Conservation (phyloP, 306 rosid genomes). For the Lathyrus oleraceus region DNA sequence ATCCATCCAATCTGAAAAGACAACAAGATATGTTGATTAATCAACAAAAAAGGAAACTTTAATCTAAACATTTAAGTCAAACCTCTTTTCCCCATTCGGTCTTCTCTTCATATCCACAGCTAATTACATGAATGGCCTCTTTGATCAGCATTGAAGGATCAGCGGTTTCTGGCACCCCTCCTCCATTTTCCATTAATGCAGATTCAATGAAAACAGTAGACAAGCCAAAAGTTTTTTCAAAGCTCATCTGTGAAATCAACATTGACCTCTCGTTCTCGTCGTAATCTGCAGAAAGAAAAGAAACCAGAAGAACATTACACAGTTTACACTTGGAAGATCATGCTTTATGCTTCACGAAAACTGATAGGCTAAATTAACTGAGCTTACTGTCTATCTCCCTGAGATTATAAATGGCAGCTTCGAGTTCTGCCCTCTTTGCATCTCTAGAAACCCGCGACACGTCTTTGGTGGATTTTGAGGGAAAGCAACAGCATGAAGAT, state of each 20-base stretch:
- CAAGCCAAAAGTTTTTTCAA: slow-evolving; percentile 93
- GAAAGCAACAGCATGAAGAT: slow-evolving; percentile 82
- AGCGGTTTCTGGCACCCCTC: slow-evolving; percentile 84
- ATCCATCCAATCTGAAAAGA: slow-evolving; percentile 90
- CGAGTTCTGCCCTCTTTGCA: slow-evolving; percentile 77
- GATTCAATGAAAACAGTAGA: slow-evolving; percentile 92
- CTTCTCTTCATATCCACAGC: slow-evolving; percentile 97
- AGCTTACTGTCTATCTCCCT: slow-evolving; percentile 76
- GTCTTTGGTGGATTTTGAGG: slow-evolving; percentile 65
- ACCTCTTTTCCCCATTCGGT: slow-evolving; percentile 99
- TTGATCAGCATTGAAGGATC: slow-evolving; percentile 78
- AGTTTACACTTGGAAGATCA: slow-evolving; percentile 25
- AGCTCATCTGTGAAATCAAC: slow-evolving; percentile 85
- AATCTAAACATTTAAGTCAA: slow-evolving; percentile 19
- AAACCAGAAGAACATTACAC: slow-evolving; percentile 19
- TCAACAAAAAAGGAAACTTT: neutral
- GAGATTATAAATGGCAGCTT: slow-evolving; percentile 84
- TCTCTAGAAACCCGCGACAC: slow-evolving; percentile 57
- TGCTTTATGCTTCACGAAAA: slow-evolving; percentile 22
- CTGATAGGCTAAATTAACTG: slow-evolving; percentile 20
- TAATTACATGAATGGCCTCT: slow-evolving; percentile 94
- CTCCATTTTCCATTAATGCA: slow-evolving; percentile 91
- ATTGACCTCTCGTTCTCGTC: slow-evolving; percentile 88
- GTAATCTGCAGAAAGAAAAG: slow-evolving; percentile 60
- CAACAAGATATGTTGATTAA: slow-evolving; percentile 21